Conservation (phyloP, 2,329 filamentous ascomycete genomes). For the Stagonosporopsis rhizophila region DNA sequence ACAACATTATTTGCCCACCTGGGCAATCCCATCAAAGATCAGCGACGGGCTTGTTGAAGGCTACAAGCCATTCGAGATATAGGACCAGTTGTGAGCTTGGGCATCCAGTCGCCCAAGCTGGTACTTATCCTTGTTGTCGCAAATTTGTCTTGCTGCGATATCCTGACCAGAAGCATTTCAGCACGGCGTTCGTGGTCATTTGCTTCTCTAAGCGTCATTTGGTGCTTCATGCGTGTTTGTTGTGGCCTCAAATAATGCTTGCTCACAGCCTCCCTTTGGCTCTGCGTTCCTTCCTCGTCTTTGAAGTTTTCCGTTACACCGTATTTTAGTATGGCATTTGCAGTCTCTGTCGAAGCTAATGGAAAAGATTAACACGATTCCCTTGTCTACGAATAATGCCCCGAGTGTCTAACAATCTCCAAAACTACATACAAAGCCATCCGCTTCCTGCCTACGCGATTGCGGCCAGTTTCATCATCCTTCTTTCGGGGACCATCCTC, state of each 20-base stretch:
- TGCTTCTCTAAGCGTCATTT: constrained; percentile 34
- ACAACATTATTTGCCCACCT: constrained; percentile 75
- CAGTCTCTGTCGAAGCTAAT: constrained; percentile 30
- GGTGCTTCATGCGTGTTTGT: constrained; percentile 28
- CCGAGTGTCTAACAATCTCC: constrained; percentile 24
- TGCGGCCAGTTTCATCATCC: constrained; percentile 26
- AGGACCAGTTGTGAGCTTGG: constrained; percentile 19
- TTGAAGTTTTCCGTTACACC: constrained; percentile 7
- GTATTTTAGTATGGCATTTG: constrained; percentile 22
- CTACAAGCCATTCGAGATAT: constrained; percentile 66
- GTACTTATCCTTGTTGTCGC: constrained; percentile 34
- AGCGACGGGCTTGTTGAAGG: constrained; percentile 83
- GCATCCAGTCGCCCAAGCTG: constrained; percentile 29
- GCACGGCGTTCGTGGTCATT: constrained; percentile 37
- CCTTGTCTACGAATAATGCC: constrained; percentile 27
- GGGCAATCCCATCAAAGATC: constrained; percentile 79
- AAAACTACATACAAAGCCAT: constrained; percentile 33
- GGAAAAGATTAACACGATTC: constrained; percentile 29
- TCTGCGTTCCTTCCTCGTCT: constrained; percentile 5
- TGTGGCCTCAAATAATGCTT: constrained; percentile 20
- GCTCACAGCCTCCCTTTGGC: constrained; percentile 4
- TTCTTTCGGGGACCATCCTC: constrained; percentile 30
- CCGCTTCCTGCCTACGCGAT: constrained; percentile 28
- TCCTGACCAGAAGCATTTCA: constrained; percentile 42
- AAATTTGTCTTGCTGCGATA: constrained; percentile 43